phyloP scores from a whole-genome alignment of 2,329 filamentous ascomycete species.

The Cladobotryum mycophilum region DNA sequence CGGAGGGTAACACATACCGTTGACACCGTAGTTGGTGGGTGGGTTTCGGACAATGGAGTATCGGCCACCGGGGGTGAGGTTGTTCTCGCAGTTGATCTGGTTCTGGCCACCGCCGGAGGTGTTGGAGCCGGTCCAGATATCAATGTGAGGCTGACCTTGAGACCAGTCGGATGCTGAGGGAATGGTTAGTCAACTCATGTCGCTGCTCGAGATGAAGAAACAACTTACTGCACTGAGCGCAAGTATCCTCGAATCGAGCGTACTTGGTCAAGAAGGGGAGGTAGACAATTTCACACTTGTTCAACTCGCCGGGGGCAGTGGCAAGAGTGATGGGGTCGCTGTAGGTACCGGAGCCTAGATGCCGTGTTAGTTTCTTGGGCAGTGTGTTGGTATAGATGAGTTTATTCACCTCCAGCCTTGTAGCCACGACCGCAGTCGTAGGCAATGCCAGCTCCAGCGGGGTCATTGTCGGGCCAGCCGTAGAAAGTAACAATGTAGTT shows the following conservation, averaged over 20 bases:
- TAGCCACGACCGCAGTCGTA: constrained; percentile 15
- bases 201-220: background rate
- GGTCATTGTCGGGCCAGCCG: constrained; percentile 17
- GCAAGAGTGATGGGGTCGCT: constrained; percentile 17
- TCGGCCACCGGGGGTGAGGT: constrained; percentile 14
- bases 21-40: constrained; percentile 17
- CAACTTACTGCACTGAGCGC: constrained; percentile 15
- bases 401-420: constrained; percentile 9
- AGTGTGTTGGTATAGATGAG: background rate
- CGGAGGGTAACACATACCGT: constrained; percentile 8
- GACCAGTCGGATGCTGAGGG: constrained; percentile 8
- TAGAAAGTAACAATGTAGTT: constrained; percentile 17
- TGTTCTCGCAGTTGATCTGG: constrained; percentile 18
- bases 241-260: constrained; percentile 15
- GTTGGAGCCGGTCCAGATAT: constrained; percentile 17
- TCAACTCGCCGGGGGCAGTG: constrained; percentile 16
- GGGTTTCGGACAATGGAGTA: constrained; percentile 18
- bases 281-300: constrained; percentile 17
- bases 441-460: constrained; percentile 14
- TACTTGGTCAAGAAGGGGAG: constrained; percentile 18
- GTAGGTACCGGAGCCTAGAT: constrained; percentile 14
- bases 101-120: constrained; percentile 14
- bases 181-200: background rate
- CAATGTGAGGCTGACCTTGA: constrained; percentile 16
- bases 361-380: background rate